Evolutionary conservation across 352 stramenopile species (phyloP).

Genomic region (Blastocystis sp.): DNA sequence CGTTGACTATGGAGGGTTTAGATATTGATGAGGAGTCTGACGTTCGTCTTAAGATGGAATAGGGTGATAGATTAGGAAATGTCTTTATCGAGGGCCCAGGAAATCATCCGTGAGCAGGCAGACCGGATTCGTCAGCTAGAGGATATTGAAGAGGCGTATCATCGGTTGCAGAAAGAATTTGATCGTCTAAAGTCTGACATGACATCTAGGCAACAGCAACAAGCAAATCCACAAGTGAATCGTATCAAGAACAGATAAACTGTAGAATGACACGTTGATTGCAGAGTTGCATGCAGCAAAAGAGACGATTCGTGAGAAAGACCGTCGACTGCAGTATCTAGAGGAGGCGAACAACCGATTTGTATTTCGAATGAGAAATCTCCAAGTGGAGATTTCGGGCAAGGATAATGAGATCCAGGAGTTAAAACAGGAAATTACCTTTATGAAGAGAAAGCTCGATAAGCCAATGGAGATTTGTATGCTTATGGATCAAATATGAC

Average conservation of each 20-base stretch:
- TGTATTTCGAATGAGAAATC: conserved; percentile 53
- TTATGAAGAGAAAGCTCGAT: conserved; percentile 38
- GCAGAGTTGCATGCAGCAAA: conserved; percentile 26
- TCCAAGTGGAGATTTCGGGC: conserved; percentile 30
- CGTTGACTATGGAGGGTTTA: conserved; percentile 41
- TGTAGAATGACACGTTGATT: neutral
- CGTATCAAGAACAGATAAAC: neutral
- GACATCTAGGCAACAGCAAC: neutral
- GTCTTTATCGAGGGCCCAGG: neutral
- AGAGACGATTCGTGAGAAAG: conserved; percentile 25
- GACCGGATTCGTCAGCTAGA: neutral
- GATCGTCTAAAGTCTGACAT: neutral
- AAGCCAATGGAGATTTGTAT: conserved; percentile 51
- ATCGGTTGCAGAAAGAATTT: neutral
- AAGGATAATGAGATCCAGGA: conserved; percentile 46
- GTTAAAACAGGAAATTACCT: conserved; percentile 58
- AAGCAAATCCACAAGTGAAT: neutral
- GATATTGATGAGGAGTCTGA: conserved; percentile 44
- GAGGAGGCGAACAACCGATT: conserved; percentile 56
- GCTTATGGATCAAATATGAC: neutral
- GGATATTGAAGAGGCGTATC: neutral
- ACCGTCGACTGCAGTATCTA: conserved; percentile 27
- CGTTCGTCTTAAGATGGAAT: neutral
- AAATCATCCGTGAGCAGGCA: neutral
- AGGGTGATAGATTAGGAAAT: conserved; percentile 1